Conservation (phyloP, 140 eudicot genomes). For the Senecio squalidus region DNA sequence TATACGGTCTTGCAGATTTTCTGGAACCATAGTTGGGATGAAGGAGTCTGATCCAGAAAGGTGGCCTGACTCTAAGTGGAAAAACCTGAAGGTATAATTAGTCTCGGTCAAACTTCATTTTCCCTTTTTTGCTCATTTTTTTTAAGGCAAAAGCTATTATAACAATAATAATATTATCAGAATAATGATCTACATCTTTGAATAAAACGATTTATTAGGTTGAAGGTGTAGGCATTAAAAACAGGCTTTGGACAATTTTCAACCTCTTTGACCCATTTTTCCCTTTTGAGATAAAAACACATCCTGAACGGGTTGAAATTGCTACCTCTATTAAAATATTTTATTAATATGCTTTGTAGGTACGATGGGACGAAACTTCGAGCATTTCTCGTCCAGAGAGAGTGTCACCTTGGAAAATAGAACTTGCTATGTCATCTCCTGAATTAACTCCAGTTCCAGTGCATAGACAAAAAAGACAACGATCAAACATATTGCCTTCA, state of each 20-base stretch:
- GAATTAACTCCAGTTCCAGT: constrained; percentile 71
- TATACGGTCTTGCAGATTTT: constrained; percentile 42
- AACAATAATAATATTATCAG: no score
- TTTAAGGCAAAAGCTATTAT: no score
- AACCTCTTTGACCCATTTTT: no score
- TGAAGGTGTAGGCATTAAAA: no score
- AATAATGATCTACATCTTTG: no score
- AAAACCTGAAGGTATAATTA: constrained; percentile 49
- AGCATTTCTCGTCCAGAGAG: constrained; percentile 81
- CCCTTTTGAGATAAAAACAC: no score
- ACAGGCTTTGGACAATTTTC: no score
- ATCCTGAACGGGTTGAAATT: no score
- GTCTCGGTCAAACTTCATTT: neutral
- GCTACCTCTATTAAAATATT: no score
- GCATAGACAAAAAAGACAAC: constrained; percentile 67
- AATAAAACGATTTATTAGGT: no score
- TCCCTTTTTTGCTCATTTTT: no score
- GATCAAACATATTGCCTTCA: constrained; percentile 59
- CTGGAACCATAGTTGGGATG: constrained; percentile 85
- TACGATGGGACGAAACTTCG: constrained; percentile 96
- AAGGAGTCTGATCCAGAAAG: constrained; percentile 74
- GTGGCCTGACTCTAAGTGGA: constrained; percentile 89
- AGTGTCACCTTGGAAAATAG: constrained; percentile 94
- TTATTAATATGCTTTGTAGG: no score
- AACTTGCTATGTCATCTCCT: constrained; percentile 74